A percentile compares a stretch with the other conserved stretches of the same genome.
Evolutionary conservation across 2,329 filamentous ascomycete species (phyloP).

Genomic region (Apiospora arundinis): DNA sequence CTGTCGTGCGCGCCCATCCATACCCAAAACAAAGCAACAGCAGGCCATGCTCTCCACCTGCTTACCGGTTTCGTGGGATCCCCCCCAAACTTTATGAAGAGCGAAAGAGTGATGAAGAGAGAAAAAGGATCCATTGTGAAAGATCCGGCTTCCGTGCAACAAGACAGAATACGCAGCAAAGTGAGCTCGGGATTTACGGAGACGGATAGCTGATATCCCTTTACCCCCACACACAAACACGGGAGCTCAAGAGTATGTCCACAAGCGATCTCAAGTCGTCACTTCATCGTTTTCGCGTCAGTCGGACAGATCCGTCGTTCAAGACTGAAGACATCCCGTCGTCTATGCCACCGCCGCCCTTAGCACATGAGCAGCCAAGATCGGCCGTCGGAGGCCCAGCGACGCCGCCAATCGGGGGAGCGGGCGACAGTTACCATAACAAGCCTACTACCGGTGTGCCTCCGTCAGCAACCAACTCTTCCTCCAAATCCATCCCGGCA

Average conservation of each 20-base stretch:
- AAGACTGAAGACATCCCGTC: conserved; percentile 16
- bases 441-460: background rate
- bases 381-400: conserved; percentile 14
- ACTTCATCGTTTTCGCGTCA: conserved; percentile 21
- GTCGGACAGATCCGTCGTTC: conserved; percentile 19
- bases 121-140: conserved; percentile 7
- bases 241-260: conserved; percentile 9
- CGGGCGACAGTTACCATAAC: conserved; percentile 15
- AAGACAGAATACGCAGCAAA: background rate
- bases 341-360: conserved; percentile 12
- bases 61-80: conserved; percentile 8
- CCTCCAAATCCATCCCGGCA: conserved; percentile 37
- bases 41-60: conserved; percentile 18
- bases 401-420: conserved; percentile 12
- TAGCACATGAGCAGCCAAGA: conserved; percentile 21
- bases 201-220: conserved; percentile 16
- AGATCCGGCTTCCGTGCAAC: background rate
- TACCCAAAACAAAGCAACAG: conserved; percentile 3
- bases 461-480: conserved; percentile 26
- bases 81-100: conserved; percentile 12
- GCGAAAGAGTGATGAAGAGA: background rate
- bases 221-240: background rate
- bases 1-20: conserved; percentile 4
- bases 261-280: conserved; percentile 21
- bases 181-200: background rate